These are phyloP conservation scores for Penicillium fimorum DNA, from an alignment of 495 filamentous ascomycete genomes.

Conservation along the genomic window DNA sequence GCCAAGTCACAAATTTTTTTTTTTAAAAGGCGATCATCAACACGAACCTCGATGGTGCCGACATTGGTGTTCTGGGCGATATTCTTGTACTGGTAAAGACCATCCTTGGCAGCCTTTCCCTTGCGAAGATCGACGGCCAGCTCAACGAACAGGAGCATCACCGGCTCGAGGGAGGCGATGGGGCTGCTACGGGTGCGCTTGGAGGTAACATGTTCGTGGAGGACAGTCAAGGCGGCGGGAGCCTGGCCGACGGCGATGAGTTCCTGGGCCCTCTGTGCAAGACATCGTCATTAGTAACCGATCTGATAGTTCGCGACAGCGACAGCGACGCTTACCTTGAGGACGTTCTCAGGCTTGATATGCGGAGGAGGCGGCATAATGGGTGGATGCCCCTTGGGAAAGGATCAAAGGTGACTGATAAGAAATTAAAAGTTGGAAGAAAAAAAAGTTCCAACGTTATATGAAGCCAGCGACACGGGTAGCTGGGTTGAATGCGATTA, in stretches of 20 bases:
- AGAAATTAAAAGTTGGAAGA: conserved; percentile 6
- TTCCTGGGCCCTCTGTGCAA: conserved; percentile 81
- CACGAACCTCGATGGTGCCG: conserved; percentile 74
- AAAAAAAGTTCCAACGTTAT: background rate
- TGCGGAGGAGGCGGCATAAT: conserved; percentile 94
- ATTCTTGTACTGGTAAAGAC: conserved; percentile 99
- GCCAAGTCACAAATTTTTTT: background rate
- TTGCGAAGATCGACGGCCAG: conserved; percentile 94
- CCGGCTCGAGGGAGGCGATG: conserved; percentile 93
- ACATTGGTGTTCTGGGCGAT: conserved; percentile 99
- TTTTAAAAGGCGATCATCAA: conserved; percentile 40
- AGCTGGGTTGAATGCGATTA: conserved; percentile 25
- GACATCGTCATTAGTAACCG: conserved; percentile 14
- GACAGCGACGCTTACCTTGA: conserved; percentile 61
- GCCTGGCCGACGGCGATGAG: conserved; percentile 96
- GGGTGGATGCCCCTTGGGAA: conserved; percentile 41
- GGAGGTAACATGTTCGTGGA: conserved; percentile 98
- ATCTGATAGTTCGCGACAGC: conserved; percentile 3
- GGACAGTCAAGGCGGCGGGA: conserved; percentile 84
- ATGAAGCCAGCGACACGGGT: conserved; percentile 22
- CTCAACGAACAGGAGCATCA: conserved; percentile 97
- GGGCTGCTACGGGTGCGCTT: conserved; percentile 97
- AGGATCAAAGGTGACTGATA: conserved; percentile 5
- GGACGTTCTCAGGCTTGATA: conserved; percentile 97
- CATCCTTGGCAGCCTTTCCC: conserved; percentile 97